Conservation (phyloP, 2,329 filamentous ascomycete genomes). For the Ascochyta clinopodiicola region DNA sequence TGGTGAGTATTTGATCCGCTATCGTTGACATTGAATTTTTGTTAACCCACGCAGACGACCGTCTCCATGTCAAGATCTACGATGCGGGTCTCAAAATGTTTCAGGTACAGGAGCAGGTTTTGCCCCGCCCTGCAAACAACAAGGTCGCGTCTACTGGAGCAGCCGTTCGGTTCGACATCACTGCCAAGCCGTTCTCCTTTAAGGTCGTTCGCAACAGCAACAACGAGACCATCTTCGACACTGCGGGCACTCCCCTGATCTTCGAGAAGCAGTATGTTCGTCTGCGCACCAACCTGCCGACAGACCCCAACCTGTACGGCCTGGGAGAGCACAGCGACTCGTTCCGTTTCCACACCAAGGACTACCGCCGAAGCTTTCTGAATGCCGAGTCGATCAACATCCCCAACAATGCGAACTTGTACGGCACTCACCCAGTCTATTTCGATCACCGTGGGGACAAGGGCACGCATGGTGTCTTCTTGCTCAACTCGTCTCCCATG, state of each 20-base stretch:
- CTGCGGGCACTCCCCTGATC: slow-evolving; percentile 68
- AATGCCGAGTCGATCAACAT: slow-evolving; percentile 69
- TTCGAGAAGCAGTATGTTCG: slow-evolving; percentile 82
- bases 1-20: slow-evolving; percentile 48
- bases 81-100: slow-evolving; percentile 74
- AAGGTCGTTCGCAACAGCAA: slow-evolving; percentile 65
- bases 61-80: slow-evolving; percentile 77
- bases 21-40: neutral
- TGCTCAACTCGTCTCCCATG: slow-evolving; percentile 59
- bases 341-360: slow-evolving; percentile 69
- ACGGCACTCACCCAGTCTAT: slow-evolving; percentile 76
- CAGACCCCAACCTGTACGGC: slow-evolving; percentile 75
- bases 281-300: slow-evolving; percentile 72
- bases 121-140: slow-evolving; percentile 64
- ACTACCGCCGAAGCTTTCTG: slow-evolving; percentile 74
- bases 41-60: slow-evolving; percentile 57
- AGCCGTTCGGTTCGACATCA: slow-evolving; percentile 62
- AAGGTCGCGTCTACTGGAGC: slow-evolving; percentile 44
- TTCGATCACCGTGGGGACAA: slow-evolving; percentile 70
- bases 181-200: slow-evolving; percentile 71
- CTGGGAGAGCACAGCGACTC: slow-evolving; percentile 79
- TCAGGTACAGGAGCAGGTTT: slow-evolving; percentile 73
- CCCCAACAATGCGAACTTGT: slow-evolving; percentile 70
- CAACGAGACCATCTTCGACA: slow-evolving; percentile 71
- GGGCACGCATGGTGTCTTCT: slow-evolving; percentile 48